These are phyloP conservation scores for Tuber melanosporum DNA, from an alignment of 495 filamentous ascomycete genomes.

Conservation along the genomic window DNA sequence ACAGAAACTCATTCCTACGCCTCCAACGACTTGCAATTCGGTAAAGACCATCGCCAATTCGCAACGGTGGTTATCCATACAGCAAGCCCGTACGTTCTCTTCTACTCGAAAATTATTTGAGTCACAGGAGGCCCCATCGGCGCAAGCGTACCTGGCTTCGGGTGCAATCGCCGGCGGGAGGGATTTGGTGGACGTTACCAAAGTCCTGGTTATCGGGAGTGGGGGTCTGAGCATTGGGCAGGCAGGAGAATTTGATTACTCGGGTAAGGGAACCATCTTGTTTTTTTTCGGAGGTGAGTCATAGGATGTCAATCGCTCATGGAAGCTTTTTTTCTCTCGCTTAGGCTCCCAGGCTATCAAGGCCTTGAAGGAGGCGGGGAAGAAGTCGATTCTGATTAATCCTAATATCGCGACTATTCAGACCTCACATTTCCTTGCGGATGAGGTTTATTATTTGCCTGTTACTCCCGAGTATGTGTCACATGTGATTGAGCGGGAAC, in stretches of 20 bases:
- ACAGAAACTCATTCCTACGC: slow-evolving; percentile 34
- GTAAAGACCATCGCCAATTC: slow-evolving; percentile 13
- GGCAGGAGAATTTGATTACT: slow-evolving; percentile 98
- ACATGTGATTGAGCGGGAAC: slow-evolving; percentile 92
- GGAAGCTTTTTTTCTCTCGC: neutral
- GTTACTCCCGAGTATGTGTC: slow-evolving; percentile 93
- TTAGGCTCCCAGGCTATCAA: slow-evolving; percentile 91
- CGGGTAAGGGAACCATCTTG: slow-evolving; percentile 54
- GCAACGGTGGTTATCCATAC: slow-evolving; percentile 35
- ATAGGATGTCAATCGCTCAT: slow-evolving; percentile 33
- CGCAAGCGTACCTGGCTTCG: slow-evolving; percentile 81
- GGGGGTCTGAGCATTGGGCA: slow-evolving; percentile 97
- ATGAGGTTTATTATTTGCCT: slow-evolving; percentile 98
- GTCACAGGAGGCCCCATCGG: slow-evolving; percentile 65
- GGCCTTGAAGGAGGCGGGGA: slow-evolving; percentile 94
- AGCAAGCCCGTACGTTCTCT: slow-evolving; percentile 41
- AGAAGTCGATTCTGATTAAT: slow-evolving; percentile 93
- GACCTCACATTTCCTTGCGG: slow-evolving; percentile 88
- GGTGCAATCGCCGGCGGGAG: slow-evolving; percentile 67
- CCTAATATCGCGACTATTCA: slow-evolving; percentile 99
- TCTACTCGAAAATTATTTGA: slow-evolving; percentile 39
- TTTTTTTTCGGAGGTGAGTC: slow-evolving; percentile 26
- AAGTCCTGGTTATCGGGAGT: slow-evolving; percentile 93
- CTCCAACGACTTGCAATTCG: slow-evolving; percentile 5
- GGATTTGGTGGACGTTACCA: slow-evolving; percentile 84